A percentile compares a stretch with the other conserved stretches of the same genome.
These are phyloP conservation scores for Sindora glabra DNA, from an alignment of 306 rosid genomes.

Conservation along the genomic window DNA sequence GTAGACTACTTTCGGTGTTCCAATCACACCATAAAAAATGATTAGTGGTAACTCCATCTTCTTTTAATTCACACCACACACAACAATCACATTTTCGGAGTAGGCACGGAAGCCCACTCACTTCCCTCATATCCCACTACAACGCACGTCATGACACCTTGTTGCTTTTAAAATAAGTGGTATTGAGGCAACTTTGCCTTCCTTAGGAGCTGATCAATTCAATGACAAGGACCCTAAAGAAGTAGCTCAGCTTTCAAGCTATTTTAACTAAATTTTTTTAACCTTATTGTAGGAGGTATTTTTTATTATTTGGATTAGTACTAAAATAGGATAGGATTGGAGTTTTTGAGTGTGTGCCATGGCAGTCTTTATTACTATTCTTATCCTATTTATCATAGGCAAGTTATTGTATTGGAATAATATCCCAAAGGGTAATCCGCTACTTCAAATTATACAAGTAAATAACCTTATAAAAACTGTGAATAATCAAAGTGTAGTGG, in stretches of 20 bases:
- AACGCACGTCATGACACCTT: too few species aligned
- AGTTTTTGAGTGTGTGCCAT: conserved; percentile 37
- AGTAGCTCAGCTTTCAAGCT: conserved; percentile 57
- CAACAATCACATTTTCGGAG: too few species aligned
- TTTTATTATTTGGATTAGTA: conserved; percentile 49
- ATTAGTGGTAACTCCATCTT: too few species aligned
- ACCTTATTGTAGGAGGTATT: conserved; percentile 56
- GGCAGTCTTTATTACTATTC: conserved; percentile 23
- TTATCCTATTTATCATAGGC: conserved; percentile 44
- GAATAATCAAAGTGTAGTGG: too few species aligned
- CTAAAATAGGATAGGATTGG: conserved; percentile 67
- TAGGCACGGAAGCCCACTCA: too few species aligned
- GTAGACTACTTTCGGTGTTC: too few species aligned
- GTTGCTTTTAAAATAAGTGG: conserved; percentile 71
- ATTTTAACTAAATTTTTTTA: conserved; percentile 78
- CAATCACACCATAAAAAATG: too few species aligned
- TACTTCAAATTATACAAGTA: conserved; percentile 53
- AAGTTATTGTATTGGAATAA: conserved; percentile 53
- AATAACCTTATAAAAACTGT: background rate
- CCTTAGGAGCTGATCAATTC: conserved; percentile 81
- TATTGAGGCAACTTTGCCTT: conserved; percentile 61
- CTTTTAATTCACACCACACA: too few species aligned
- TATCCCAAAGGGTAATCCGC: conserved; percentile 62
- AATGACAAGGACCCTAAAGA: conserved; percentile 57
- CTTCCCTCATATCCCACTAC: too few species aligned